Evolutionary conservation across 192 early-diverging fungal genomes (phyloP), one percentile per base, ranked within the genome.

Genomic region (Podila minutissima): DNA sequence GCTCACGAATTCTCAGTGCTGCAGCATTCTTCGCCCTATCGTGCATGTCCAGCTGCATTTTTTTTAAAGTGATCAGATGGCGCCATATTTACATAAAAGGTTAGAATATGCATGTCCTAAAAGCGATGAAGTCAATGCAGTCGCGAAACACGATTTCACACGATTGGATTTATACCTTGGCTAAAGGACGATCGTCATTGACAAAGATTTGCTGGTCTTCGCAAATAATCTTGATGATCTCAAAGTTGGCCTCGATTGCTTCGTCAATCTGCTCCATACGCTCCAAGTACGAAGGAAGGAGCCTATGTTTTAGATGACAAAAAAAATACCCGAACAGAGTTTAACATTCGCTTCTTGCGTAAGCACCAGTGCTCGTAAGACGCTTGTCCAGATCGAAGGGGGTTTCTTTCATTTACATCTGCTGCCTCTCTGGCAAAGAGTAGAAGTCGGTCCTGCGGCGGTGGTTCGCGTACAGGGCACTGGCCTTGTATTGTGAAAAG

Each of bases 251-350:
- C 24, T 87, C 84, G 28, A 94, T 89, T 12, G 87, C 83, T 20
- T 81, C 69, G 48, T 94, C 93, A 1, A 91, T 75, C 37, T 69
- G 68, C 59, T 90, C 88, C 59, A 94, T 85, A n/a, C 88, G 89
- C 63, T 92, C 86, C 10, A 94, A 83, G 49, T 86, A 87, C 11
- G 83, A 82, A 15, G 91, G 88, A 5, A 90, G 65, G 33, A 91
- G 75, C 7, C 75, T 79, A 68, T 9, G 13, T 12, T 9, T 7
- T 17, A 26, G 53, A 2, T 24, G n/a, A 53, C 4, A 53, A 22
- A 22, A 22, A 5, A 26, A 55, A 24, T 15, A 46, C 1, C 41
- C 41, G 33, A 17, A 17, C 2, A 46, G 15, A 15, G 41, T 15
- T 46, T 17, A 46, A 46, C 2, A 17, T 2, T 46, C 15, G 15